Evolutionary conservation across 257 asterid genomes (phyloP), one percentile per base, ranked within the genome.

Genomic region (Paraleonurus japonicus): DNA sequence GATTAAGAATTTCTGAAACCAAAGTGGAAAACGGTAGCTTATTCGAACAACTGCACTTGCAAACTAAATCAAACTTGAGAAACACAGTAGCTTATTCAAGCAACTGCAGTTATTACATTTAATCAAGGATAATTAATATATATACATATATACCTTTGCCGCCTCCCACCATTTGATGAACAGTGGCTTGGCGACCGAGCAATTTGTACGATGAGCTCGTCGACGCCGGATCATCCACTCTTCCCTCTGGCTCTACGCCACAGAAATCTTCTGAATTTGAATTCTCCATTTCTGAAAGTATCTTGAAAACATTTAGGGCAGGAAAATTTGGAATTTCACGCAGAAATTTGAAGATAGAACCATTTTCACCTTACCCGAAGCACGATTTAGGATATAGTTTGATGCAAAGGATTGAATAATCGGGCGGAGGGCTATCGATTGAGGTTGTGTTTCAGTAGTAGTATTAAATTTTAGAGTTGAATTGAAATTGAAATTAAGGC

Each of bases 81-180:
- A 57, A 5, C 51, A 64, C 10, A 15, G 22, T 4, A 61, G 71
- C 51, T 22, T 15, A 37, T 50, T 66, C 63, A n/a, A 60, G 41
- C 45, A 67, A 60, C 26, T 50, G 64, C 55, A 74, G 30, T 45
- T 27, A 45, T 2, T 41, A 63, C 13, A 11, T 11, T 17, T 16
- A 13, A 64, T 58, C 22, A 7, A 60, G 24, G 3, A 50, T 39
- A 24, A 7, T 10, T 16, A 5, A 5, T 24, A 32, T 54, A 22
- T 83, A 4, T 5, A 55, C 4, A 9, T 26, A 27, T 41, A 23
- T 83, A 93, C 97, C 95, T 88, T 76, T 89, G 64, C 90, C 92
- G 47, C 95, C 92, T 37, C 96, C 95, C 86, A 78, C 87, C 81
- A 89, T 78, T 71, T 85, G 96, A 80, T 88, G 95, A 71, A 86